phyloP scores from a whole-genome alignment of 805 yeast genomes.

The Teunomyces tritomae region DNA sequence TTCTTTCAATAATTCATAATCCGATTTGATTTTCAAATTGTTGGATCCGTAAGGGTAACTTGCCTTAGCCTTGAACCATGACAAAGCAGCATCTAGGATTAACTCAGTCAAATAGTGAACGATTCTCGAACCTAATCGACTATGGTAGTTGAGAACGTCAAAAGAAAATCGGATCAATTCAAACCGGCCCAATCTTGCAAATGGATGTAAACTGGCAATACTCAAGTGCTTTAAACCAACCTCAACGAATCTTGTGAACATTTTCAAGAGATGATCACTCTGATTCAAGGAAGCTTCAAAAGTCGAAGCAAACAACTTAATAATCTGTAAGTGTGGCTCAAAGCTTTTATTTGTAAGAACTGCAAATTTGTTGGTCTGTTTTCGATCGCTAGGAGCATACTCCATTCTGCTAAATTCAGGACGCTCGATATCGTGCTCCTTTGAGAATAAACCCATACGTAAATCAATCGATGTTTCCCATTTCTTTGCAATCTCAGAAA shows the following conservation, averaged over 20 bases:
- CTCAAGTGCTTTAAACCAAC: slow-evolving; percentile 52
- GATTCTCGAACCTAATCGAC: slow-evolving; percentile 47
- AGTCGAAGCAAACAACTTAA: slow-evolving; percentile 67
- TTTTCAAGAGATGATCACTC: slow-evolving; percentile 64
- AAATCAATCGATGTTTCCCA: slow-evolving; percentile 68
- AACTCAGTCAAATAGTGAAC: slow-evolving; percentile 44
- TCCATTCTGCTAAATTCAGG: slow-evolving; percentile 79
- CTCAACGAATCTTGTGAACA: slow-evolving; percentile 61
- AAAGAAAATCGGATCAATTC: slow-evolving; percentile 69
- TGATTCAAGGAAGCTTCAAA: slow-evolving; percentile 77
- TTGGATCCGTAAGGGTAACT: slow-evolving; percentile 86
- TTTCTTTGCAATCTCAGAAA: slow-evolving; percentile 64
- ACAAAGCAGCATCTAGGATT: slow-evolving; percentile 63
- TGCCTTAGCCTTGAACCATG: slow-evolving; percentile 70
- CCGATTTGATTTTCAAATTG: slow-evolving; percentile 65
- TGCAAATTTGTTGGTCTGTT: slow-evolving; percentile 52
- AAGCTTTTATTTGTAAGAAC: slow-evolving; percentile 44
- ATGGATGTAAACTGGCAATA: slow-evolving; percentile 77
- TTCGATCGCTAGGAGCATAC: slow-evolving; percentile 79
- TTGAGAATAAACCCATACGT: slow-evolving; percentile 63
- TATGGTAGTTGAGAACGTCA: slow-evolving; percentile 59
- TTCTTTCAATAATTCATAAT: slow-evolving; percentile 55
- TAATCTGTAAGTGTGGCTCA: slow-evolving; percentile 69
- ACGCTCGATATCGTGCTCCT: slow-evolving; percentile 47
- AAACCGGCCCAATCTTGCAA: slow-evolving; percentile 70